Conservation (phyloP, 139 green algal species). For the Desmodesmus armatus region DNA sequence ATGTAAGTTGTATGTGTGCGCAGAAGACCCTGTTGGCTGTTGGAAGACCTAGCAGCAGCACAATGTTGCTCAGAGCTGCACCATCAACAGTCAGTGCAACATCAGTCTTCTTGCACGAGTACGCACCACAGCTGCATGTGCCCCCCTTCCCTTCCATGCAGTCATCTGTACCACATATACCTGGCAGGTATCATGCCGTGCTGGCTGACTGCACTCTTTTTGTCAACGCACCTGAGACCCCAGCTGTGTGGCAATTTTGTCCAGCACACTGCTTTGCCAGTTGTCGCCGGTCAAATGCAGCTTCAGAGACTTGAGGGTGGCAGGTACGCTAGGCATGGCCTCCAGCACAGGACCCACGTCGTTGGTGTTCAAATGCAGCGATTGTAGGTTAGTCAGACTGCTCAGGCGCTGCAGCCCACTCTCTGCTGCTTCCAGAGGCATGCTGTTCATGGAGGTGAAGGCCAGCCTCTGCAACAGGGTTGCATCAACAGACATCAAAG, state of each 20-base stretch:
- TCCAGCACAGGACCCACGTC: slow-evolving; percentile 26
- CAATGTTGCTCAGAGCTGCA: too few species aligned
- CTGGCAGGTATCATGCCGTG: too few species aligned
- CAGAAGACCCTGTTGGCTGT: background rate
- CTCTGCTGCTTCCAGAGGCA: background rate
- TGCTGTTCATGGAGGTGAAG: slow-evolving; percentile 27
- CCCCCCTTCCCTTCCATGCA: too few species aligned
- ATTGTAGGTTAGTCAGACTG: slow-evolving; percentile 34
- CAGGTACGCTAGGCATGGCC: slow-evolving; percentile 18
- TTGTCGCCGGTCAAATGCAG: slow-evolving; percentile 33
- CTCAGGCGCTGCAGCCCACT: slow-evolving; percentile 32
- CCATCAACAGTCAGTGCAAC: too few species aligned
- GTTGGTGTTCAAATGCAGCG: slow-evolving; percentile 22
- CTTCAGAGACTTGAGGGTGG: slow-evolving; percentile 8
- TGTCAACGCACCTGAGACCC: slow-evolving; percentile 18
- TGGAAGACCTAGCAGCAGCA: background rate
- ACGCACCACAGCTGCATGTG: too few species aligned
- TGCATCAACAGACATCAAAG: too few species aligned
- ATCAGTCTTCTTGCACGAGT: too few species aligned
- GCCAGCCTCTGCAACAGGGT: slow-evolving; percentile 39
- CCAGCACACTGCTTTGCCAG: slow-evolving; percentile 26
- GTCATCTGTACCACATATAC: too few species aligned
- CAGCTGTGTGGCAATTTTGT: slow-evolving; percentile 13
- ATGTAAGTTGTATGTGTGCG: background rate
- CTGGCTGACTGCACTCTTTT: too few species aligned